Conservation (phyloP, 129 eudicot species). For the Artemisia tridentata region DNA sequence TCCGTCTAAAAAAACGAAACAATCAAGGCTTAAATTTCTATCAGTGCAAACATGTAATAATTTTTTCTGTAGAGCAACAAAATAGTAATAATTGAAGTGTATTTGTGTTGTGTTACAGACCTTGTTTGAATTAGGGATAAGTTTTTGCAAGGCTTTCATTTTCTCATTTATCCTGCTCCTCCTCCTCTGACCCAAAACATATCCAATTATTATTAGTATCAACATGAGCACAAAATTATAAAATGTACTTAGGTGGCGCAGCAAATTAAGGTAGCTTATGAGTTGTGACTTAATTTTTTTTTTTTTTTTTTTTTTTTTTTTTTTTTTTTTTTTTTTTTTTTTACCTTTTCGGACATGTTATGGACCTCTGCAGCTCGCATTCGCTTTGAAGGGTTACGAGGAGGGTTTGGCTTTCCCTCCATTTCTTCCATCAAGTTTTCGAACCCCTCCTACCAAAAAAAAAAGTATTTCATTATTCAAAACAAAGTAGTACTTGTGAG, state of each 20-base stretch:
- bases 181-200: constrained; percentile 61
- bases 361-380: constrained; percentile 93
- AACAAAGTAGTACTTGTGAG: no score
- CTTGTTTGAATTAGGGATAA: constrained; percentile 95
- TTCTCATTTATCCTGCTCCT: constrained; percentile 95
- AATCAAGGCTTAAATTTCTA: neutral
- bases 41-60: neutral
- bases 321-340: neutral
- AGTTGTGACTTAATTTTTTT: no score
- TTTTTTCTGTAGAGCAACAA: no score
- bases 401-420: constrained; percentile 32
- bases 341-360: constrained; percentile 90
- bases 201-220: neutral
- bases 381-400: constrained; percentile 64
- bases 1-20: constrained; percentile 50
- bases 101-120: constrained; percentile 5
- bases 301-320: no score
- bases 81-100: neutral
- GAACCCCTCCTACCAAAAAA: constrained; percentile 42
- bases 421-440: constrained; percentile 58
- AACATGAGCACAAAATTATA: no score
- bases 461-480: neutral
- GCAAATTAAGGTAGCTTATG: neutral
- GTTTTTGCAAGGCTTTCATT: constrained; percentile 89
- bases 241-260: no score